Evolutionary conservation across 2,329 filamentous ascomycete genomes (phyloP), one percentile per base, ranked within the genome.

Genomic region (Dichotomopilus funicola): DNA sequence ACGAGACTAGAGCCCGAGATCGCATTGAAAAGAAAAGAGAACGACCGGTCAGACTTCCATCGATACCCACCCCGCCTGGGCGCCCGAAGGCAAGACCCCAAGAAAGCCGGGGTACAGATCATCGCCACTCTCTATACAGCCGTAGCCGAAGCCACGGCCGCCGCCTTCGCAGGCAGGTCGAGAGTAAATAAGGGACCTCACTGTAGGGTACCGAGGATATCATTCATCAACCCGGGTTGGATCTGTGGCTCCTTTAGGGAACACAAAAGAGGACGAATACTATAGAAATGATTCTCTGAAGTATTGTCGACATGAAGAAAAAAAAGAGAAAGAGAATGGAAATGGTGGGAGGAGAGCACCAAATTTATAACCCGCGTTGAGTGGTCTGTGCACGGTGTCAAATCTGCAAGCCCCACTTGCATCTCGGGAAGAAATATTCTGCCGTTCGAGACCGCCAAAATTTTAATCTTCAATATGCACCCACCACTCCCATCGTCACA

Each of bases 211-310:
- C 79, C 84, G 89, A 89, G 87, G 89, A 89, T 86, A 82, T 88
- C 68, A 75, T 73, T 95, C 89, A 94, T 95, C 89, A 89, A 88
- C 88, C 89, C 90, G 89, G 88, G 85, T 92, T 83, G 84, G 84
- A 82, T 90, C 87, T 92, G 87, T 90, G 83, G 88, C 91, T 95
- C 80, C 80, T 87, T 82, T 91, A 81, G 83, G 84, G 83, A 92
- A 87, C 85, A 89, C 87, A 94, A 88, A 89, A 85, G 81, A 80
- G 81, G 87, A 91, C 85, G 85, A 89, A 81, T 86, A 91, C 90
- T 96, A 91, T 91, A 95, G 88, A 95, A 95, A 89, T 89, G 89
- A 92, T 92, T 91, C 88, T 90, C 75, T 81, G 73, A 79, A 79
- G 77, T 81, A 81, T 81, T 80, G 78, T 82, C 79, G 79, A 79